These are phyloP conservation scores for Irpex sp. DNA, from an alignment of 1,284 basidiomycete genomes.

Conservation along the genomic window DNA sequence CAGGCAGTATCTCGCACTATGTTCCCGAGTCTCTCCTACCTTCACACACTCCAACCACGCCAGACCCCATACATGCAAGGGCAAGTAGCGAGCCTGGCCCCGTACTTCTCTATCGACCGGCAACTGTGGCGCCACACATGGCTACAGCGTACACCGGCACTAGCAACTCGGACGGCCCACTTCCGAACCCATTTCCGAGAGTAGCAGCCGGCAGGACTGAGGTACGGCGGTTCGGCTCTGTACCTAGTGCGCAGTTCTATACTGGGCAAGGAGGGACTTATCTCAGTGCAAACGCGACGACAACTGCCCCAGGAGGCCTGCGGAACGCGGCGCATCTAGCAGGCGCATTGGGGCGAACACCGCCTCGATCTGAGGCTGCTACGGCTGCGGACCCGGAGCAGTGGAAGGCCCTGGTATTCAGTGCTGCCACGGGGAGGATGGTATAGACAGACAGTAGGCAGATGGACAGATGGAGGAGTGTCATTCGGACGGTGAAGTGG, in stretches of 20 bases:
- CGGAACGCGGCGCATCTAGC: conserved; percentile 14
- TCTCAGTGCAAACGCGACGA: background rate
- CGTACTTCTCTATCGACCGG: conserved; percentile 11
- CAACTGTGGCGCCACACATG: conserved; percentile 14
- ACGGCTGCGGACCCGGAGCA: conserved; percentile 8
- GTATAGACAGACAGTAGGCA: background rate
- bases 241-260: conserved; percentile 14
- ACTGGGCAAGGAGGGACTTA: conserved; percentile 5
- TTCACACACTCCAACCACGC: background rate
- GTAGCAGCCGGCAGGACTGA: conserved; percentile 8
- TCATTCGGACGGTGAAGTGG: no score
- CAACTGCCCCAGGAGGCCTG: background rate
- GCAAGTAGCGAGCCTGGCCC: conserved; percentile 14
- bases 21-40: conserved; percentile 9
- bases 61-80: conserved; percentile 9
- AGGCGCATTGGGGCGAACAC: conserved; percentile 14
- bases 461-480: background rate
- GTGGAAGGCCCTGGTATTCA: conserved; percentile 20
- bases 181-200: conserved; percentile 20
- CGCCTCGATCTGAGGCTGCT: conserved; percentile 9
- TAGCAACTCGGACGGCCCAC: conserved; percentile 5
- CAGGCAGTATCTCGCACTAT: conserved; percentile 23
- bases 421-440: conserved; percentile 14
- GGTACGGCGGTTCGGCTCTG: conserved; percentile 20
- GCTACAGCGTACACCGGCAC: background rate